A percentile compares a stretch with the other conserved stretches of the same genome.
Evolutionary conservation across 2,329 filamentous ascomycete genomes (phyloP).

Genomic region (Spiromastix sp.): DNA sequence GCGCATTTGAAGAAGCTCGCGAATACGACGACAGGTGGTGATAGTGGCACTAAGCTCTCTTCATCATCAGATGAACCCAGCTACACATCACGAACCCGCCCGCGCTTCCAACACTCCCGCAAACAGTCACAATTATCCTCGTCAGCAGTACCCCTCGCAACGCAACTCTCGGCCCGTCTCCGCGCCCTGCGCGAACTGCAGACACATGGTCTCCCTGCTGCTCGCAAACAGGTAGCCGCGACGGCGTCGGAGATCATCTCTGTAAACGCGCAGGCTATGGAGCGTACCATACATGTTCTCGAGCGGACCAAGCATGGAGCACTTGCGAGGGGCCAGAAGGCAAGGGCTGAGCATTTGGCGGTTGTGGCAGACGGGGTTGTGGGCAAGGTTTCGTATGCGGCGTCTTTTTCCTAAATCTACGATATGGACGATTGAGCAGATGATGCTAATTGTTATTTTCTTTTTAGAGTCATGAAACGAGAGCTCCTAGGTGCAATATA

Average conservation of each 20-base stretch:
- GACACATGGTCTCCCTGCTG: constrained; percentile 22
- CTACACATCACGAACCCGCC: constrained; percentile 4
- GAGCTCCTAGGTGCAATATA: constrained; percentile 28
- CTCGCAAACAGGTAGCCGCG: constrained; percentile 23
- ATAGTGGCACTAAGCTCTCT: not conserved
- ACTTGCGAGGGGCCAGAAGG: constrained; percentile 24
- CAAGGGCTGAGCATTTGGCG: constrained; percentile 30
- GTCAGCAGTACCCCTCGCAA: constrained; percentile 13
- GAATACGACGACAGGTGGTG: not conserved
- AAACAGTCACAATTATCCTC: constrained; percentile 3
- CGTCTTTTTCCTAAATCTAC: no score
- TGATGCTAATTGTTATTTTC: no score
- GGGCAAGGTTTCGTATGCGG: constrained; percentile 28
- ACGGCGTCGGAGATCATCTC: constrained; percentile 26
- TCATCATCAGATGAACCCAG: not conserved
- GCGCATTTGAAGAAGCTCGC: constrained; percentile 7
- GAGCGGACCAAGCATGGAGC: constrained; percentile 31
- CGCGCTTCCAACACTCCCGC: constrained; percentile 5
- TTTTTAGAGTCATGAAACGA: constrained; percentile 25
- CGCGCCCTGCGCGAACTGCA: constrained; percentile 20
- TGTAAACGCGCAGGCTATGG: constrained; percentile 22
- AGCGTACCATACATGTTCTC: constrained; percentile 29
- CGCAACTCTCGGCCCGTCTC: constrained; percentile 20
- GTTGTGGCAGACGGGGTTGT: constrained; percentile 28
- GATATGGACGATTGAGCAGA: no score